Evolutionary conservation across 2,329 filamentous ascomycete species (phyloP).

Genomic region (Phoma herbarum): DNA sequence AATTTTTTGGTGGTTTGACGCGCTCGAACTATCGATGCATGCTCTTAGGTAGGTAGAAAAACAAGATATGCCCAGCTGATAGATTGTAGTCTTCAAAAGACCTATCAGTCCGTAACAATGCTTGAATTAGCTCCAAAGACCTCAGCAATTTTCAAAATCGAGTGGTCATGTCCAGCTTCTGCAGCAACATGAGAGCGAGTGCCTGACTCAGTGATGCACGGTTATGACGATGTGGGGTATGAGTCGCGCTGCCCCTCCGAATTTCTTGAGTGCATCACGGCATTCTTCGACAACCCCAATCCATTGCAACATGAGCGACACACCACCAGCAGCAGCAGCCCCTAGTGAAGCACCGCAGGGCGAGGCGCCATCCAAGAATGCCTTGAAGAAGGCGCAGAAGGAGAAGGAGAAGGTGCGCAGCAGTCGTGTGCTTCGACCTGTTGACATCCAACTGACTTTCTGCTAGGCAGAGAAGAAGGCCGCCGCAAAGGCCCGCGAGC

Average conservation of each 20-base stretch:
- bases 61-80: no score
- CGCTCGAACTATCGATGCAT: no score
- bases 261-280: constrained; percentile 15
- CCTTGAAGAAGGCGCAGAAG: constrained; percentile 54
- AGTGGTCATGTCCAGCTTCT: no score
- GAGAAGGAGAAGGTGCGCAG: constrained; percentile 51
- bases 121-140: no score
- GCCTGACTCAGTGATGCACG: constrained; percentile 15
- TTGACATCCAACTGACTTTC: constrained; percentile 3
- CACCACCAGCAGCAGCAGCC: constrained; percentile 36
- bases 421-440: constrained; percentile 9
- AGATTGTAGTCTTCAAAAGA: no score
- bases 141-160: no score
- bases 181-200: no score
- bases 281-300: constrained; percentile 10
- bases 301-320: constrained; percentile 43
- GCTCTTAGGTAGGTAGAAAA: no score
- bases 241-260: constrained; percentile 28
- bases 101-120: no score
- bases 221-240: constrained; percentile 30
- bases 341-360: constrained; percentile 32
- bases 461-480: constrained; percentile 53
- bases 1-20: no score
- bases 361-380: constrained; percentile 51
- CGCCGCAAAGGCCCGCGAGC: constrained; percentile 60